These are phyloP conservation scores for Alternaria sp. DNA, from an alignment of 2,329 filamentous ascomycete genomes.

Conservation along the genomic window DNA sequence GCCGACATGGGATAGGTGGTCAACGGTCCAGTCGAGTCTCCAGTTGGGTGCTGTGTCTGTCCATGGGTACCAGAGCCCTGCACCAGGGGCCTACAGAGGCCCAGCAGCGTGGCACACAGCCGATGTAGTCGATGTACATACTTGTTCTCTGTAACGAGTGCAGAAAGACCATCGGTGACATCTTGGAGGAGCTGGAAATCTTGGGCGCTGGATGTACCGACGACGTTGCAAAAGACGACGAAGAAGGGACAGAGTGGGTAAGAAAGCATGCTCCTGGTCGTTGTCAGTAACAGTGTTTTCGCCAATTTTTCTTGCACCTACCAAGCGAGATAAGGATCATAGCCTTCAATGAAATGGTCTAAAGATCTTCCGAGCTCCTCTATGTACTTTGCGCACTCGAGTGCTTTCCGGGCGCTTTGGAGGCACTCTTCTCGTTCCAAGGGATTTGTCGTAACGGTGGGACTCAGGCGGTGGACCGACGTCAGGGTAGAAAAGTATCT, in stretches of 20 bases:
- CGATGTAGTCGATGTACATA: slow-evolving; percentile 36
- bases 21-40: neutral
- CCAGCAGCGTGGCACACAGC: slow-evolving; percentile 37
- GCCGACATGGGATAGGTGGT: neutral
- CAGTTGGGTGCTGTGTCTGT: neutral
- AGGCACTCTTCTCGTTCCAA: slow-evolving; percentile 41
- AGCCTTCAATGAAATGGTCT: slow-evolving; percentile 39
- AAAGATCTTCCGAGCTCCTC: slow-evolving; percentile 29
- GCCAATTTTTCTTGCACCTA: slow-evolving; percentile 6
- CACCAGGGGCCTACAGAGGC: slow-evolving; percentile 40
- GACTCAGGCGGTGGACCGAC: slow-evolving; percentile 40
- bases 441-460: slow-evolving; percentile 34
- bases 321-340: slow-evolving; percentile 40
- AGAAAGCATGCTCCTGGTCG: slow-evolving; percentile 39
- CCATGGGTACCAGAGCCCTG: neutral
- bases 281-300: slow-evolving; percentile 8
- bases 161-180: slow-evolving; percentile 35
- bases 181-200: slow-evolving; percentile 42
- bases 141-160: slow-evolving; percentile 38
- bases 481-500: slow-evolving; percentile 43
- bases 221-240: slow-evolving; percentile 46
- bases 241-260: slow-evolving; percentile 45
- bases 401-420: slow-evolving; percentile 38
- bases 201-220: slow-evolving; percentile 38
- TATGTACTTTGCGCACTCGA: slow-evolving; percentile 36